Percentiles rank a stretch among this genome's conserved stretches.
phyloP scores from a whole-genome alignment of 108 stramenopile species.

The Cyclotella distinguenda region DNA sequence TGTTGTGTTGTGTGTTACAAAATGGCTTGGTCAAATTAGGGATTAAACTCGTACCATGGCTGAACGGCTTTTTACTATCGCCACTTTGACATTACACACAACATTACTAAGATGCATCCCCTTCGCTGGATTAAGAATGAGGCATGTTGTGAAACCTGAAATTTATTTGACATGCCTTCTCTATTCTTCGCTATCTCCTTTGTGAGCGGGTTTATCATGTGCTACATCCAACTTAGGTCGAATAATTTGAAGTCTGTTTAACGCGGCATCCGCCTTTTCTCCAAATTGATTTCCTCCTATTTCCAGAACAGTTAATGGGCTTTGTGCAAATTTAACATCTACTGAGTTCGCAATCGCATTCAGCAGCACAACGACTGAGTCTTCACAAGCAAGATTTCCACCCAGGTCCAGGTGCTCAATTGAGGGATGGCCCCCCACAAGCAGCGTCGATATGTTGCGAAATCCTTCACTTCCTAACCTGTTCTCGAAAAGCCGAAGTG shows the following conservation, averaged over 20 bases:
- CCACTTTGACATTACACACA: too few species aligned
- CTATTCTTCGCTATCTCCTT: background rate
- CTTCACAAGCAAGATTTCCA: constrained; percentile 62
- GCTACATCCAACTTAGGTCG: constrained; percentile 74
- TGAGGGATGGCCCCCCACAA: constrained; percentile 52
- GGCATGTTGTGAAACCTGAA: too few species aligned
- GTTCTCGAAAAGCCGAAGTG: constrained; percentile 69
- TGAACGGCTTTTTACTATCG: too few species aligned
- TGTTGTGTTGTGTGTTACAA: too few species aligned
- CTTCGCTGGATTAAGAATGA: too few species aligned
- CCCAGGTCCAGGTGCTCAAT: constrained; percentile 72
- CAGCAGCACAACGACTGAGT: constrained; percentile 54
- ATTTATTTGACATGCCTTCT: background rate
- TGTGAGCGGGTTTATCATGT: constrained; percentile 57
- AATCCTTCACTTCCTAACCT: constrained; percentile 63
- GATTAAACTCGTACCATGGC: too few species aligned
- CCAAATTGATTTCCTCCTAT: constrained; percentile 75
- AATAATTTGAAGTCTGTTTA: constrained; percentile 36
- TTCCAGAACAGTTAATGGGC: constrained; percentile 49
- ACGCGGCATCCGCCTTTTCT: constrained; percentile 39
- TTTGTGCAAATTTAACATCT: constrained; percentile 10
- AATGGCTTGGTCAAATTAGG: too few species aligned
- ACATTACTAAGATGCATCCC: background rate
- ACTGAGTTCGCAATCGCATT: constrained; percentile 32
- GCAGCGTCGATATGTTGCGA: constrained; percentile 31